A percentile compares a stretch with the other conserved stretches of the same genome.
Conservation (phyloP, 805 yeast species). For the Priceomyces carsonii region DNA sequence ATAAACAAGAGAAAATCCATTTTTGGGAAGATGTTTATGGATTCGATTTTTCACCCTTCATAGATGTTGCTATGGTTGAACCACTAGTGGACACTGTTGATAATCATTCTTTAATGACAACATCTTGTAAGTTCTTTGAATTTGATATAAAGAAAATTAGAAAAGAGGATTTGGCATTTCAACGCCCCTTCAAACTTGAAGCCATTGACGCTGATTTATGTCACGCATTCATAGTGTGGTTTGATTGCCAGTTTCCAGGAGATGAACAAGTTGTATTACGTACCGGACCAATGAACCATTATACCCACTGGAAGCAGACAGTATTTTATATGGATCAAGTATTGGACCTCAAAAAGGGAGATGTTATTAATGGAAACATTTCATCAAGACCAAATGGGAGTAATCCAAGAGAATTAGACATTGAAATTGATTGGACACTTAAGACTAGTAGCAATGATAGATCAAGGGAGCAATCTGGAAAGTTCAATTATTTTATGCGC, state of each 20-base stretch:
- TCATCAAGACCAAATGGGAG: slow-evolving; percentile 71
- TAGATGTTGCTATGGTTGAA: slow-evolving; percentile 82
- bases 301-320: slow-evolving; percentile 99
- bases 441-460: slow-evolving; percentile 44
- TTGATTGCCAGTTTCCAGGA: slow-evolving; percentile 86
- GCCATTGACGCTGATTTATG: slow-evolving; percentile 79
- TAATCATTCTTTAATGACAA: slow-evolving; percentile 68
- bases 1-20: slow-evolving; percentile 85
- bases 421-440: slow-evolving; percentile 64
- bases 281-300: slow-evolving; percentile 91
- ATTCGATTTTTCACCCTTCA: slow-evolving; percentile 91
- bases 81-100: slow-evolving; percentile 97
- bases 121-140: slow-evolving; percentile 67
- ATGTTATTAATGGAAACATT: slow-evolving; percentile 67
- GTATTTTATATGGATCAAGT: slow-evolving; percentile 88
- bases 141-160: slow-evolving; percentile 89
- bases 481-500: slow-evolving; percentile 71
- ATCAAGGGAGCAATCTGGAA: slow-evolving; percentile 57
- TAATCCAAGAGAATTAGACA: slow-evolving; percentile 90
- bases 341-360: slow-evolving; percentile 74
- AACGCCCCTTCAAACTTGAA: slow-evolving; percentile 63
- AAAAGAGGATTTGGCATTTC: slow-evolving; percentile 78
- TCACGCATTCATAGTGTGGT: slow-evolving; percentile 93
- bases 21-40: slow-evolving; percentile 98
- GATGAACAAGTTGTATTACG: slow-evolving; percentile 71